Conservation (phyloP, 176 grass and related monocot genomes). For the Rhipidocladum racemiflorum region DNA sequence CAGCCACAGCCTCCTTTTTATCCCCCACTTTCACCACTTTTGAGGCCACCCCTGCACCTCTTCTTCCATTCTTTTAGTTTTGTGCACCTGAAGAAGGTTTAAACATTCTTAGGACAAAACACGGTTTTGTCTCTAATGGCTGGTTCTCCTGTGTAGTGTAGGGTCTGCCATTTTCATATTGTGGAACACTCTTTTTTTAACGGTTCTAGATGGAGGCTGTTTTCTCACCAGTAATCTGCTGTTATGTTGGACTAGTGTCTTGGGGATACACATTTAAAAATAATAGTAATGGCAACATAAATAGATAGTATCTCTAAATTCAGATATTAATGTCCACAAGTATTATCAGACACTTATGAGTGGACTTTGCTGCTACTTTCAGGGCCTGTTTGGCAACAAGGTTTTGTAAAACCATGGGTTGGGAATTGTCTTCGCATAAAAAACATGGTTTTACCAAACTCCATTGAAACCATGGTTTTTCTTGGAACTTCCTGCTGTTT, state of each 20-base stretch:
- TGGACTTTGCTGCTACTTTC: not conserved
- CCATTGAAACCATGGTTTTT: no score
- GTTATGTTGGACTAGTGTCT: constrained; percentile 1
- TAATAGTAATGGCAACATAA: not conserved
- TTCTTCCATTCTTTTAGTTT: constrained; percentile 57
- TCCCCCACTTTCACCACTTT: constrained; percentile 93
- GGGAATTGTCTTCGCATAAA: no score
- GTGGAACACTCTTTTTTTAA: constrained; percentile 21
- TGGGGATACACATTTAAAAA: not conserved
- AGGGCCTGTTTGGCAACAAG: no score
- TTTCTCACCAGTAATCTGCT: constrained; percentile 28
- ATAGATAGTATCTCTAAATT: not conserved
- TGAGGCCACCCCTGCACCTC: constrained; percentile 65
- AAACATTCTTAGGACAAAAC: constrained; percentile 93
- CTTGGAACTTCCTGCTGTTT: no score
- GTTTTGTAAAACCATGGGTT: no score
- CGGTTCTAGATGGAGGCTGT: constrained; percentile 21
- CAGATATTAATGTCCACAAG: not conserved
- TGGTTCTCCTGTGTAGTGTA: constrained; percentile 28
- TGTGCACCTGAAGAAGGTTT: constrained; percentile 65
- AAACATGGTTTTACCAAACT: no score
- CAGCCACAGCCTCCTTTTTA: constrained; percentile 46
- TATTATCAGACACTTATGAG: not conserved
- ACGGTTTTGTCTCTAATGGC: constrained; percentile 71
- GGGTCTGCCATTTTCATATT: constrained; percentile 28